Evolutionary conservation across 2,329 filamentous ascomycete genomes (phyloP), one percentile per base, ranked within the genome.

Genomic region (Sclerotinia trifoliorum): DNA sequence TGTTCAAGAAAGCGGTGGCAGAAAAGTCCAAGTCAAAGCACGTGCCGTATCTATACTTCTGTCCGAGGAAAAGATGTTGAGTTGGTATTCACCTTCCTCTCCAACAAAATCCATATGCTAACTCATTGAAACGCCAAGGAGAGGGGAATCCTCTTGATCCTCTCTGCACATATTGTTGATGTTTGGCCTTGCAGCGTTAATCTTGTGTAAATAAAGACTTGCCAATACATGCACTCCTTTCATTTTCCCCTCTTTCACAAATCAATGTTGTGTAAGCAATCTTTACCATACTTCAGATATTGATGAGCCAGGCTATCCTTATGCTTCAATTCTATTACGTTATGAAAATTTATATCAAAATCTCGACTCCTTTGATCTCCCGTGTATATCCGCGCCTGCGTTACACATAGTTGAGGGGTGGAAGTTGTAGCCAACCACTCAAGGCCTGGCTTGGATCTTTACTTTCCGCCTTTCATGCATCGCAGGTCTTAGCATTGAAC

Each of bases 401-500:
- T 62, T 62, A 62, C 60, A 62, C 46, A 51, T 39, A n/a, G 21
- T 35, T 62, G 44, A 51, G 44, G 58, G n/a, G 58, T 32, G 19
- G 5, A 26, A 19, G 44, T 24, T 15, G 39, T 10, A 39, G 13
- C 29, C 46, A 39, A 62, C 13, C 60, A 51, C 46, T 39, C 13
- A 39, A 24, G 13, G 13, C n/a, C 21, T 39, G 49, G 46, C 46
- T 62, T 62, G 15, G 8, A 39, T 39, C 19, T 35, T 10, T 13
- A 19, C 7, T 26, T 39, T 21, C 58, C 46, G 46, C 35, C 13
- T 5, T 19, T 39, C 29, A 62, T 26, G 60, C 46, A 15, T 51
- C 19, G 29, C 39, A 51, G 2, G 15, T 51, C 60, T 32, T 39
- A 7, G 29, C 7, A 49, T 49, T 21, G 44, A 62, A 39, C 29